A percentile compares a stretch with the other conserved stretches of the same genome.
Evolutionary conservation across 768 basidiomycete species (phyloP).

Genomic region (Gloeopeniophorella convolvens): DNA sequence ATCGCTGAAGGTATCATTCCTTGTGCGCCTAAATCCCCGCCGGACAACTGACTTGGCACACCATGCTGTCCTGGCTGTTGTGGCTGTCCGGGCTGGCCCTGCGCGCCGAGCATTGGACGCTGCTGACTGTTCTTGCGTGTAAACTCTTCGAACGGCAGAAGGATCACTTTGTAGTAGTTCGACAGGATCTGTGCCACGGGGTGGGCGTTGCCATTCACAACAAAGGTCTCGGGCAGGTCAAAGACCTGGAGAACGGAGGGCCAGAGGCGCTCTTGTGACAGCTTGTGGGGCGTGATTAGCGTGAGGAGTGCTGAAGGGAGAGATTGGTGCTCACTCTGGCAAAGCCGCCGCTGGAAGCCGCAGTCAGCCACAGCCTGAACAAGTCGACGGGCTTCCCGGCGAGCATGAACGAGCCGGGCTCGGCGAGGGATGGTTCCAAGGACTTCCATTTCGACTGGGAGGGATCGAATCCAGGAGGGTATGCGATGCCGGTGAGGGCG

Average conservation of each 20-base stretch:
- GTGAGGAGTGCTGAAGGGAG: neutral
- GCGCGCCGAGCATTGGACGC: conserved; percentile 41
- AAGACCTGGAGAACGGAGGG: conserved; percentile 33
- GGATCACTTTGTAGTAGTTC: conserved; percentile 54
- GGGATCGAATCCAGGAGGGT: conserved; percentile 55
- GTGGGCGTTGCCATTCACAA: conserved; percentile 31
- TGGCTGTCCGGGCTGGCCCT: conserved; percentile 33
- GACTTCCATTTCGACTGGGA: conserved; percentile 55
- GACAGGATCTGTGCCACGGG: conserved; percentile 46
- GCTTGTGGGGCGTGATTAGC: conserved; percentile 9
- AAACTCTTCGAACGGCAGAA: conserved; percentile 66
- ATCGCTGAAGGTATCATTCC: conserved; percentile 11
- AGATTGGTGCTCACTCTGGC: conserved; percentile 40
- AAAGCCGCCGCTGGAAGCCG: conserved; percentile 55
- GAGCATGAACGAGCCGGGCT: conserved; percentile 58
- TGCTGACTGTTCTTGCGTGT: conserved; percentile 59
- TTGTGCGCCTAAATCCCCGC: conserved; percentile 15
- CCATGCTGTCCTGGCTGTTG: conserved; percentile 22
- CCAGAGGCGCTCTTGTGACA: conserved; percentile 19
- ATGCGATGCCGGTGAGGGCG: conserved; percentile 55
- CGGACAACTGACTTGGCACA: conserved; percentile 18
- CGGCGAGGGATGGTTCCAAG: conserved; percentile 51
- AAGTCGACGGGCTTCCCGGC: conserved; percentile 72
- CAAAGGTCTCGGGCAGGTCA: conserved; percentile 32
- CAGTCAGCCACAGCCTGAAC: conserved; percentile 64